Base-by-base conservation (phyloP, 2,329 filamentous ascomycete genomes). In the Epichloe baconii region DNA sequence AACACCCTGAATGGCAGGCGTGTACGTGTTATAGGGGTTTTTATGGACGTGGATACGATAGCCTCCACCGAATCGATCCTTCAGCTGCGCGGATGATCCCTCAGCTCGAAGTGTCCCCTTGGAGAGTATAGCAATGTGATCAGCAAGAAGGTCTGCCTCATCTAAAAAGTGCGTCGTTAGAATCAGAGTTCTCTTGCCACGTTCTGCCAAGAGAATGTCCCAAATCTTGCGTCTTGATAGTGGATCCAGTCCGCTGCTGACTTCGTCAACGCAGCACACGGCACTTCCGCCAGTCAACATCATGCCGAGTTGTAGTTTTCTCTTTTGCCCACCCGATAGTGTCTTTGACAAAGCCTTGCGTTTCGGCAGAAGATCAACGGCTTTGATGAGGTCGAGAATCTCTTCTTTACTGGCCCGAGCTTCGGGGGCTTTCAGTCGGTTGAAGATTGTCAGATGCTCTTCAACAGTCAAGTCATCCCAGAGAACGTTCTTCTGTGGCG, bases 121-220 rank as follows among this genome's bases (percentile, higher is more conserved):
- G 3, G 88, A 94, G 11, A 96, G 71, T 49, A 96, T 88, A 2
- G 84, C 86, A 56, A 96, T 94, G 54, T 90, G 84, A 62, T 96
- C 91, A 0, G 89, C 85, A 1, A 96, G 76, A 1, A 95, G 73
- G 62, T 96, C 90, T 0, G 90, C 91, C 66, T 96, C 91, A 61
- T 96, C 91, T 8, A 96, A 74, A 65, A 95, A 96, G 65, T 96
- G 91, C 0, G 90, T 96, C 0, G 90, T 96, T 52, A 96, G 67
- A 42, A 96, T 79, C 59, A 95, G 86, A 0, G 90, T 95, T 42
- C 90, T 75, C 53, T 76, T 76, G 19, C 88, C 89, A 52, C 90
- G 80, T 66, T 95, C 89, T 1, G 85, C 85, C 12, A 95, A 73
- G 21, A 96, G 72, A 53, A 96, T 96, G 58, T 95, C 88, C 90